Evolutionary conservation across 495 filamentous ascomycete genomes (phyloP).

Genomic region (Daldinia bambusicola): DNA sequence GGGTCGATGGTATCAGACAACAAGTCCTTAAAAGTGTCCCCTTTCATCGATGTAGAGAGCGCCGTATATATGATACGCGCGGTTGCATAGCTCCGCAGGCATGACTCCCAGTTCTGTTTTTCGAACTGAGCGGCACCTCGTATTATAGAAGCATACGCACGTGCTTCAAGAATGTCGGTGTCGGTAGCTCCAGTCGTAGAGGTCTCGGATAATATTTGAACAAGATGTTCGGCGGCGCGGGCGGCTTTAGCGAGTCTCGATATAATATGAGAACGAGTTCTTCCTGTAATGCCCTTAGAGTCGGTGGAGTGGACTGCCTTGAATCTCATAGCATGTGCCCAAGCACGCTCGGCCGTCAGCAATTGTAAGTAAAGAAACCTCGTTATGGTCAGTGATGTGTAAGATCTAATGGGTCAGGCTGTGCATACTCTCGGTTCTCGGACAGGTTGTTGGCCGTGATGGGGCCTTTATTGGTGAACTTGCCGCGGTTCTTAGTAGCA

Average conservation of each 20-base stretch:
- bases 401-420: slow-evolving; percentile 8
- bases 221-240: slow-evolving; percentile 73
- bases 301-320: slow-evolving; percentile 85
- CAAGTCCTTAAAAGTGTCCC: slow-evolving; percentile 84
- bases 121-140: slow-evolving; percentile 82
- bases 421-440: slow-evolving; percentile 76
- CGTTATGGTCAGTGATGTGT: slow-evolving; percentile 27
- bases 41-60: slow-evolving; percentile 65
- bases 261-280: slow-evolving; percentile 84
- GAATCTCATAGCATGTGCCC: slow-evolving; percentile 96
- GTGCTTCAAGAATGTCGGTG: slow-evolving; percentile 83
- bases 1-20: slow-evolving; percentile 88
- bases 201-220: slow-evolving; percentile 69
- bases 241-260: slow-evolving; percentile 85
- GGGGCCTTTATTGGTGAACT: slow-evolving; percentile 77
- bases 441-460: slow-evolving; percentile 82
- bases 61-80: slow-evolving; percentile 85
- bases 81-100: slow-evolving; percentile 77
- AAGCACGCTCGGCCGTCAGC: slow-evolving; percentile 88
- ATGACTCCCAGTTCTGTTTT: slow-evolving; percentile 84
- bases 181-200: slow-evolving; percentile 69
- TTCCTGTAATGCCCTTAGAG: slow-evolving; percentile 78
- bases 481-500: slow-evolving; percentile 82
- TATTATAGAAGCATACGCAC: slow-evolving; percentile 81
- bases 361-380: slow-evolving; percentile 85